Evolutionary conservation across 495 filamentous ascomycete genomes (phyloP).

Genomic region (Pseudevernia furfuracea): DNA sequence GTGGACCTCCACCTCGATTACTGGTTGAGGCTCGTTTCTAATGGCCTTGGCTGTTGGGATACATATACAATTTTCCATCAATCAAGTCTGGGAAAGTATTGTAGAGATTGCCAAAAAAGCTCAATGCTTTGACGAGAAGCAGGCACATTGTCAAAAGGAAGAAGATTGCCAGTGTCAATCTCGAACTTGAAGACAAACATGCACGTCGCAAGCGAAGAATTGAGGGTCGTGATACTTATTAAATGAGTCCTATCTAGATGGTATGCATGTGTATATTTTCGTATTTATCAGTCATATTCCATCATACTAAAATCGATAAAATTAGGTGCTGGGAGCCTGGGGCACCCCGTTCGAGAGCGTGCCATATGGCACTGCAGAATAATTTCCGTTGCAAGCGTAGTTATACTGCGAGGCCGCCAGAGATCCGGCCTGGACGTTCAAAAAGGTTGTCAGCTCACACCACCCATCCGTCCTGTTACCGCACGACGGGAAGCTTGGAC

Average conservation of each 20-base stretch:
- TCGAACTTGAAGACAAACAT: background rate
- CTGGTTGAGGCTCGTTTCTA: too few relatives aligned
- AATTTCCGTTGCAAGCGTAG: constrained; percentile 48
- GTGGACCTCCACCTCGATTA: too few relatives aligned
- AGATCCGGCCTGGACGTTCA: constrained; percentile 42
- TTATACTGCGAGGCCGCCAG: constrained; percentile 42
- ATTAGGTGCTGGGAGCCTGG: constrained; percentile 5
- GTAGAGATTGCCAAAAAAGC: too few relatives aligned
- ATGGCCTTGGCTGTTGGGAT: too few relatives aligned
- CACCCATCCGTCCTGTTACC: constrained; percentile 53
- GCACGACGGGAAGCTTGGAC: constrained; percentile 49
- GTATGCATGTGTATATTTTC: background rate
- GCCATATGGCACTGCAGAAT: constrained; percentile 37
- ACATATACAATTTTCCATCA: too few relatives aligned
- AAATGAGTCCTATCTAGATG: background rate
- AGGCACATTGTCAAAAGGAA: too few relatives aligned
- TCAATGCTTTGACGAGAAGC: background rate
- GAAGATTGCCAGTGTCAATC: background rate
- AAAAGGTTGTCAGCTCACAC: constrained; percentile 53
- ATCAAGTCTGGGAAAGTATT: too few relatives aligned
- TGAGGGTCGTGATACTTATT: background rate
- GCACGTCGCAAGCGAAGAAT: background rate
- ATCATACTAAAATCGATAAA: background rate
- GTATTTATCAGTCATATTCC: background rate
- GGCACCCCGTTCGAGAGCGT: constrained; percentile 37